A percentile compares a stretch with the other conserved stretches of the same genome.
These are phyloP conservation scores for Hippophae tibetana DNA, from an alignment of 306 rosid species.

Conservation along the genomic window DNA sequence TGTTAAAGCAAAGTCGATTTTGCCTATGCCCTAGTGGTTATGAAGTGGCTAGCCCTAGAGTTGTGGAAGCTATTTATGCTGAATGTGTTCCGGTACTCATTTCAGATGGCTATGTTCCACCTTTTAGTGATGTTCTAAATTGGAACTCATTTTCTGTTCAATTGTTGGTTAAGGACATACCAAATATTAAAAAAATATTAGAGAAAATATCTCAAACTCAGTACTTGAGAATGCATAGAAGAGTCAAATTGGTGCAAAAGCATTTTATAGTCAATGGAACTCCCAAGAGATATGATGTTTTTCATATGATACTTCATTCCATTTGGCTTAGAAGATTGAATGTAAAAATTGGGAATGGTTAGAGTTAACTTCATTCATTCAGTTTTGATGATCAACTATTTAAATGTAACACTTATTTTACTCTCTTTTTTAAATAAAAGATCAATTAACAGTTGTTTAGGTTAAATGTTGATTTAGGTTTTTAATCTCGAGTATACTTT, in stretches of 20 bases:
- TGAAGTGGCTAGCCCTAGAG: conserved; percentile 40
- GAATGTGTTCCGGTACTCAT: conserved; percentile 38
- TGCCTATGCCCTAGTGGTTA: conserved; percentile 41
- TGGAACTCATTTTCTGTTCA: conserved; percentile 35
- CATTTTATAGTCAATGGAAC: conserved; percentile 31
- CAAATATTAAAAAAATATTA: conserved; percentile 27
- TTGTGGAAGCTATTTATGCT: conserved; percentile 43
- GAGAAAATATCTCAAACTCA: conserved; percentile 28
- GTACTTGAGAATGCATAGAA: conserved; percentile 35
- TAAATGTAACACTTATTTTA: too few relatives aligned
- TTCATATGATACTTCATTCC: conserved; percentile 37
- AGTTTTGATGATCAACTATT: too few relatives aligned
- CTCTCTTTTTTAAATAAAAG: too few relatives aligned
- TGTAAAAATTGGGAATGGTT: conserved; percentile 12
- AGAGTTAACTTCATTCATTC: too few relatives aligned
- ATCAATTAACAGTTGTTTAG: too few relatives aligned
- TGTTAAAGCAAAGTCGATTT: conserved; percentile 33
- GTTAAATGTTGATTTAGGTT: too few relatives aligned
- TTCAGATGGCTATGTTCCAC: conserved; percentile 33
- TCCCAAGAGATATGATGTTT: conserved; percentile 33
- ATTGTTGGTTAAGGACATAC: conserved; percentile 32
- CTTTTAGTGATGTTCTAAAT: conserved; percentile 36
- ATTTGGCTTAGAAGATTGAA: conserved; percentile 40
- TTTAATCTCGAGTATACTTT: too few relatives aligned
- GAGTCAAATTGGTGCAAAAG: conserved; percentile 30